phyloP scores from a whole-genome alignment of 2,329 filamentous ascomycete species.

The Ceratocystis cubensis region DNA sequence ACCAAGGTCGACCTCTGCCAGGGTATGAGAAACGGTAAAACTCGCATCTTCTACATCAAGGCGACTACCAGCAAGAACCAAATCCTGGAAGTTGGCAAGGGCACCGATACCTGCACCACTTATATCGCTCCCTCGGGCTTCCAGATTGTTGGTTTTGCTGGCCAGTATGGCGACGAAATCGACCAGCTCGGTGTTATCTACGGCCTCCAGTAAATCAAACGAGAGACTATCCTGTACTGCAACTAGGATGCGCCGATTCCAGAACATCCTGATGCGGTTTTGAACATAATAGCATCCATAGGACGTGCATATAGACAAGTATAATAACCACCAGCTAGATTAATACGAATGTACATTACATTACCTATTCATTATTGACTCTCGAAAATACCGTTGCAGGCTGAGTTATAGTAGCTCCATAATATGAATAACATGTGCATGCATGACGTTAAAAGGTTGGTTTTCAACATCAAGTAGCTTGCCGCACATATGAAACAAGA shows the following conservation, averaged over 20 bases:
- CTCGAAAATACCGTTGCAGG: too few species aligned
- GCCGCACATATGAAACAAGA: too few species aligned
- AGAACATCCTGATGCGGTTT: not conserved
- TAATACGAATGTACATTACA: too few species aligned
- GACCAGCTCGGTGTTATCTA: constrained; percentile 42
- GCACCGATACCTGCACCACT: constrained; percentile 36
- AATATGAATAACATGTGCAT: too few species aligned
- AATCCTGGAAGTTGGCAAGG: constrained; percentile 34
- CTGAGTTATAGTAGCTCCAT: too few species aligned
- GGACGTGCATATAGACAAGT: too few species aligned
- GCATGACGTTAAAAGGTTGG: too few species aligned
- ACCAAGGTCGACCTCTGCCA: constrained; percentile 38
- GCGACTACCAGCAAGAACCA: constrained; percentile 40
- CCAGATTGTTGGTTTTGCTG: constrained; percentile 42
- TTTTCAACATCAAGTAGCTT: too few species aligned
- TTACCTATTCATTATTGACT: too few species aligned
- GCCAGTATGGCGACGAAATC: constrained; percentile 42
- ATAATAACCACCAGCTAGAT: too few species aligned
- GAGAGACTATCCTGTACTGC: not conserved
- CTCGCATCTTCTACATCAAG: constrained; percentile 44
- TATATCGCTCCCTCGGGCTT: constrained; percentile 37
- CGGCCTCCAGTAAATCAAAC: constrained; percentile 29
- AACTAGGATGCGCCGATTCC: not conserved
- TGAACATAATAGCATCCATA: too few species aligned
- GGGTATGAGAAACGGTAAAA: constrained; percentile 34